Percentiles rank a stretch among this genome's conserved stretches.
phyloP scores from a whole-genome alignment of 2,329 filamentous ascomycete species.

The Cladobotryum protrusum region DNA sequence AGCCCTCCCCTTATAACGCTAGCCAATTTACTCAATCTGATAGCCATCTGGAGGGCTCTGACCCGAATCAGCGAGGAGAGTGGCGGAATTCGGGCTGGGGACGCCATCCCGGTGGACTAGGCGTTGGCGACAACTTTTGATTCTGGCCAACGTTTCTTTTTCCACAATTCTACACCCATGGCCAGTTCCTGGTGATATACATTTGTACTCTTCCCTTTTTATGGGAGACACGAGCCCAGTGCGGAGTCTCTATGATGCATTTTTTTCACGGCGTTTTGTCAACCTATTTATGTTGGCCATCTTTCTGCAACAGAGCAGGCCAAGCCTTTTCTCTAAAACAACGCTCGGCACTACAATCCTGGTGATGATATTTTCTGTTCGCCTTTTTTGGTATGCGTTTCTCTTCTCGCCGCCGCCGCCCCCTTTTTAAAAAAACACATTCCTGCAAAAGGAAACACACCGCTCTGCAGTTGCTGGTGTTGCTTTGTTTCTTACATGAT shows the following conservation, averaged over 20 bases:
- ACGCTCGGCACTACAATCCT: slow-evolving; percentile 8
- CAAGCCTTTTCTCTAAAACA: slow-evolving; percentile 6
- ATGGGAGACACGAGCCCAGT: slow-evolving; percentile 26
- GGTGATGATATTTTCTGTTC: slow-evolving; percentile 10
- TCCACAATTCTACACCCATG: slow-evolving; percentile 8
- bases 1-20: slow-evolving; percentile 38
- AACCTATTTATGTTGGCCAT: slow-evolving; percentile 14
- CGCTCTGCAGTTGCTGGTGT: neutral
- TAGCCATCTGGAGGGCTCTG: slow-evolving; percentile 32
- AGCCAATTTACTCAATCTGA: slow-evolving; percentile 40
- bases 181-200: slow-evolving; percentile 7
- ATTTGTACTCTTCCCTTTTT: slow-evolving; percentile 11
- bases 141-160: slow-evolving; percentile 6
- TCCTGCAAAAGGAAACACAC: neutral
- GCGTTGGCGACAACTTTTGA: slow-evolving; percentile 42
- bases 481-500: neutral
- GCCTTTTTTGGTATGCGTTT: slow-evolving; percentile 6
- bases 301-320: slow-evolving; percentile 15
- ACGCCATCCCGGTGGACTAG: slow-evolving; percentile 44
- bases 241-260: slow-evolving; percentile 34
- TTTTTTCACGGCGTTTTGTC: slow-evolving; percentile 31
- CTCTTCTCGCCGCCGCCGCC: slow-evolving; percentile 7
- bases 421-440: slow-evolving; percentile 8
- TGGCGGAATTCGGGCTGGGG: slow-evolving; percentile 54
- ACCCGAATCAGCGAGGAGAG: slow-evolving; percentile 43